Evolutionary conservation across 2,329 filamentous ascomycete genomes (phyloP).

Genomic region (Trichoderma breve): DNA sequence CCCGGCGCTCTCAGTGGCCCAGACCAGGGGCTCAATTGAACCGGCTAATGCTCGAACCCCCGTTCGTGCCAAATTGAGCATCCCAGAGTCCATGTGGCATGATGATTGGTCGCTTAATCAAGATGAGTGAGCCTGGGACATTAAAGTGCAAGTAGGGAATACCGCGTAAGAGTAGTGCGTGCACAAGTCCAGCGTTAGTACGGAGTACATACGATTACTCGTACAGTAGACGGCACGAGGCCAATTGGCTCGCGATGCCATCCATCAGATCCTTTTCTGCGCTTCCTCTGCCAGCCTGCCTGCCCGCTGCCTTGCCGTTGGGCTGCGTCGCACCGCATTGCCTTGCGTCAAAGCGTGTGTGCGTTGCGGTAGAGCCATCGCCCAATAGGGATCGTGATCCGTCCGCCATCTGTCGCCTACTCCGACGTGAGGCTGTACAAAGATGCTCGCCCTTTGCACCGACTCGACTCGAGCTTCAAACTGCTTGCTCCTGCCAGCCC

Average conservation of each 20-base stretch:
- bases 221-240: neutral
- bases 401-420: neutral
- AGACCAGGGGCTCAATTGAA: constrained; percentile 7
- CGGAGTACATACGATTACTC: neutral
- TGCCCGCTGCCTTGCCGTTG: neutral
- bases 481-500: neutral
- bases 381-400: neutral
- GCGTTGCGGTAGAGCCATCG: neutral
- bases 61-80: constrained; percentile 17
- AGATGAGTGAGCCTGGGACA: constrained; percentile 1
- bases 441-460: no score
- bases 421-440: constrained; percentile 1
- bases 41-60: constrained; percentile 13
- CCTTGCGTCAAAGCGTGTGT: neutral
- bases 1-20: constrained; percentile 12
- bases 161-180: neutral
- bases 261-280: neutral
- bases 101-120: constrained; percentile 14
- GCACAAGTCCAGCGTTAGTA: neutral
- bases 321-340: neutral
- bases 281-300: neutral
- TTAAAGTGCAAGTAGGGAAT: constrained; percentile 5
- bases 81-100: constrained; percentile 16
- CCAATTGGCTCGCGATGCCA: neutral
- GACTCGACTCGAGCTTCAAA: neutral